A percentile compares a stretch with the other conserved stretches of the same genome.
phyloP scores from a whole-genome alignment of 2,329 filamentous ascomycete species.

The Beauveria brongniartii region DNA sequence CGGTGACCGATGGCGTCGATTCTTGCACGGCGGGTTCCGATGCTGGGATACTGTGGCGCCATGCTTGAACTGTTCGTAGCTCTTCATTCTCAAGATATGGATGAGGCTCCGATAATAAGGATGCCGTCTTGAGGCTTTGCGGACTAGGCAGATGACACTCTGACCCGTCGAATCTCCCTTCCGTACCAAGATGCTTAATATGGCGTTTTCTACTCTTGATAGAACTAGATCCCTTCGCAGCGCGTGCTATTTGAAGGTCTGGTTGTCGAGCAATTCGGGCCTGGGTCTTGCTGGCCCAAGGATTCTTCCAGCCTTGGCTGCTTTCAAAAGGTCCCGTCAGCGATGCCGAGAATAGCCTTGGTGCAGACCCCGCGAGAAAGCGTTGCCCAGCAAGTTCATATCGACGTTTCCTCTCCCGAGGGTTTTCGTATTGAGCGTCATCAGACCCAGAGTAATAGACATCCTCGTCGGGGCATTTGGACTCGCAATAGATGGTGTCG shows the following conservation, averaged over 20 bases:
- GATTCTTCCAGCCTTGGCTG: constrained; percentile 42
- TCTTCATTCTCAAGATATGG: constrained; percentile 17
- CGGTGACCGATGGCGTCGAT: constrained; percentile 16
- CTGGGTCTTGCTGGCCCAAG: constrained; percentile 34
- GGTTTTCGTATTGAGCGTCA: constrained; percentile 41
- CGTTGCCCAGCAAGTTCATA: constrained; percentile 52
- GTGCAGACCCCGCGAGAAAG: constrained; percentile 48
- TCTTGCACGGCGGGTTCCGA: constrained; percentile 1
- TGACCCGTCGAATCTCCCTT: neutral
- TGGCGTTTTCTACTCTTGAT: neutral
- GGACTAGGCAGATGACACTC: constrained; percentile 16
- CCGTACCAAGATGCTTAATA: neutral
- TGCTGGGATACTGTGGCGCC: constrained; percentile 21
- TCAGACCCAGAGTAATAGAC: constrained; percentile 50
- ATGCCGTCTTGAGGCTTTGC: constrained; percentile 16
- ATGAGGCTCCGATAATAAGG: constrained; percentile 8
- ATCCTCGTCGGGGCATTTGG: constrained; percentile 33
- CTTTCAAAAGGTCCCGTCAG: constrained; percentile 54
- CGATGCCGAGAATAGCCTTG: constrained; percentile 51
- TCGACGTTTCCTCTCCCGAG: constrained; percentile 39
- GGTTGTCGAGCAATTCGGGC: neutral
- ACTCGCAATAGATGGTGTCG: constrained; percentile 39
- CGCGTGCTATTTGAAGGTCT: neutral
- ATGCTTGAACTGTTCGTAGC: constrained; percentile 23
- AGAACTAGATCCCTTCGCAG: neutral